Conservation (phyloP, 78 protist genomes). For the Cavenderia fasciculata region DNA sequence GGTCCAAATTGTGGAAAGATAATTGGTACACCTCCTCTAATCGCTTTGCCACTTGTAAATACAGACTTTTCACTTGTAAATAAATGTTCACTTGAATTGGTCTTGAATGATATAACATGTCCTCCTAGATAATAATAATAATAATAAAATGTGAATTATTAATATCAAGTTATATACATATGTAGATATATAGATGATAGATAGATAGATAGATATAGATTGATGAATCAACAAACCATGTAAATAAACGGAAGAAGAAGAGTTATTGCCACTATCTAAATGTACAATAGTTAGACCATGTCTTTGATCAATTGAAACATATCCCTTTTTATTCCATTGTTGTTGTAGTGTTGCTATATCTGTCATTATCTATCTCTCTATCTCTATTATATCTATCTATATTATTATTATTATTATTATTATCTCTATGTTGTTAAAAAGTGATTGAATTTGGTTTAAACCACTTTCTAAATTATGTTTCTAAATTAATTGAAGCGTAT, state of each 20-base stretch:
- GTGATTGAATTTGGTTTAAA: too few relatives aligned
- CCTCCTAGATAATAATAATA: conserved; percentile 29
- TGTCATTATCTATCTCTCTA: not conserved
- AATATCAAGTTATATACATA: too few relatives aligned
- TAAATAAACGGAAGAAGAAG: not conserved
- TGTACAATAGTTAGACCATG: not conserved
- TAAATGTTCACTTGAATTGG: conserved; percentile 6
- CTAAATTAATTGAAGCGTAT: too few relatives aligned
- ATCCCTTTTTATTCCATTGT: not conserved
- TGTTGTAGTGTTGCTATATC: not conserved
- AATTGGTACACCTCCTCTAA: conserved; percentile 66
- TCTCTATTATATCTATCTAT: not conserved
- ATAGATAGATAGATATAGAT: too few relatives aligned
- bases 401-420: not conserved
- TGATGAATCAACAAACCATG: too few relatives aligned
- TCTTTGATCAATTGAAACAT: not conserved
- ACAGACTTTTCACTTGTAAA: conserved; percentile 46
- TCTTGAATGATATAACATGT: conserved; percentile 44
- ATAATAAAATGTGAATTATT: not conserved
- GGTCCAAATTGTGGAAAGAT: conserved; percentile 71
- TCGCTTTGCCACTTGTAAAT: conserved; percentile 31
- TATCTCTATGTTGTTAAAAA: too few relatives aligned
- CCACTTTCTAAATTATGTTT: too few relatives aligned
- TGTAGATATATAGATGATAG: too few relatives aligned
- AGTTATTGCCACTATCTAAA: not conserved